phyloP scores from a whole-genome alignment of 169 alveolate genomes.

The Plasmodium knowlesi region DNA sequence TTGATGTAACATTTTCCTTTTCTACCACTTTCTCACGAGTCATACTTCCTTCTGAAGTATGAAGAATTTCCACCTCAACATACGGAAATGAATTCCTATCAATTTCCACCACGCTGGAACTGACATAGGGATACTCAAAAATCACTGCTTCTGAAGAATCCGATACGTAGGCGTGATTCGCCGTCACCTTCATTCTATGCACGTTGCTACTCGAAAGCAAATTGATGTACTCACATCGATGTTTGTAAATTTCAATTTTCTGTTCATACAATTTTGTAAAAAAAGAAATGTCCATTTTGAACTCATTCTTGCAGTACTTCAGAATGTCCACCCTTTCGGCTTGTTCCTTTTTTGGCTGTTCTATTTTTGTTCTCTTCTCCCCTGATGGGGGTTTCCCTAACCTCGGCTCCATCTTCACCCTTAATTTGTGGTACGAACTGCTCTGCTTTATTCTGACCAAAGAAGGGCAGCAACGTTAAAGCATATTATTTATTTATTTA shows the following conservation, averaged over 20 bases:
- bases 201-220: constrained; percentile 16
- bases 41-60: background rate
- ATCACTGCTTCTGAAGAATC: background rate
- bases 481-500: background rate
- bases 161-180: background rate
- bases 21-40: background rate
- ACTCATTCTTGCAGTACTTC: constrained; percentile 35
- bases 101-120: constrained; percentile 28
- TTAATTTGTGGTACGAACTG: background rate
- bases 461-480: background rate
- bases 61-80: background rate
- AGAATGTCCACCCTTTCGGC: background rate
- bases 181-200: constrained; percentile 19
- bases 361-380: background rate
- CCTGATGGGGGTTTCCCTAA: background rate
- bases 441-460: background rate
- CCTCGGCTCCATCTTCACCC: background rate
- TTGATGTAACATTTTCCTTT: background rate
- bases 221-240: constrained; percentile 37
- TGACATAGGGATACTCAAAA: constrained; percentile 9
- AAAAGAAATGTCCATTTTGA: constrained; percentile 66
- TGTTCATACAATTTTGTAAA: constrained; percentile 35
- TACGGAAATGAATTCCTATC: constrained; percentile 6
- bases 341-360: background rate
- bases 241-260: constrained; percentile 35